Base-by-base conservation (phyloP, 768 basidiomycete species). In the Coprinopsis cinerea region DNA sequence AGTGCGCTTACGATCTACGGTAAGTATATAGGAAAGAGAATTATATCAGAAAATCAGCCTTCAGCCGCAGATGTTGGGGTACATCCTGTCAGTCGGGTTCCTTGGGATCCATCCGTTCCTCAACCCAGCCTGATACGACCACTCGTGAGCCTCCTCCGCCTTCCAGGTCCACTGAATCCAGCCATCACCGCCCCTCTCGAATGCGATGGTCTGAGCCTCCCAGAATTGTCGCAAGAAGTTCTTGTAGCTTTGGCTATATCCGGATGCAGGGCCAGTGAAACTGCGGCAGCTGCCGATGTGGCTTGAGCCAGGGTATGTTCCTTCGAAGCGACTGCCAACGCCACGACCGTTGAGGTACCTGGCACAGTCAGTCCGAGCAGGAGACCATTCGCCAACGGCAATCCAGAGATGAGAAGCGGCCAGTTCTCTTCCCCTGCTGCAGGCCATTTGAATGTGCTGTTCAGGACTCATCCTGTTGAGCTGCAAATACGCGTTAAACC, bases 111-210 rank as follows among this genome's bases (percentile, higher is more conserved):
- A 93, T 18, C 92, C 92, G 53, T 82, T 75, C 11, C 70, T 64
- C 27, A 94, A 70, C 34, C 91, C 91, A 39, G 85, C 82, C 55
- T 87, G 78, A 70, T 95, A 95, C 0, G 85, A 76, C 93, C 93
- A 96, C 51, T 95, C 93, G 54, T 90, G 87, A 2, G 88, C 84
- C 53, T 68, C 68, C 64, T 92, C 89, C 0, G 88, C 64, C 68
- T 91, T 91, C 88, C 88, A 91, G 1, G 85, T 80, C 88, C 88
- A 89, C 62, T 83, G 79, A 20, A 88, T 64, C 88, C 88, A 90
- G 2, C 87, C 88, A 43, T 73, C 68, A 3, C 48, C 48, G n/a
- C 71, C 82, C 44, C 68, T 68, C 70, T 90, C 88, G 52, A 74
- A 90, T 2, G 88, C 72, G 44, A 76, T 81, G 14, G 81, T 79